Percentiles rank a stretch among this genome's conserved stretches.
Conservation (phyloP, 257 asterid genomes). For the Solanum bukasovii region DNA sequence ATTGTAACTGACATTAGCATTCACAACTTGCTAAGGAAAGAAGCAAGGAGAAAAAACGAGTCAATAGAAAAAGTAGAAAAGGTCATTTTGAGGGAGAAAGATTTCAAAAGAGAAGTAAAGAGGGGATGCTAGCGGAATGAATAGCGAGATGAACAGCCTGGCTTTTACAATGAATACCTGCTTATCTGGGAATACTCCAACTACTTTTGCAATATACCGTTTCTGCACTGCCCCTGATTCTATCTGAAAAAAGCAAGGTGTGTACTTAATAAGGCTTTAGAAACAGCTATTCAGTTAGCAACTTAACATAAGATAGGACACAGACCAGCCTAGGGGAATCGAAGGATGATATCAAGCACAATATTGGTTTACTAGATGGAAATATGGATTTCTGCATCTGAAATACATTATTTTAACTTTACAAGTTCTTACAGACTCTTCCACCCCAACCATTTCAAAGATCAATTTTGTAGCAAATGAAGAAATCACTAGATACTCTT, state of each 20-base stretch:
- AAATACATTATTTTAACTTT: not conserved
- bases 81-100: not conserved
- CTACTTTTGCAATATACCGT: constrained; percentile 75
- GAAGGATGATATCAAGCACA: not conserved
- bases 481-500: not conserved
- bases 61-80: not conserved
- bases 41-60: not conserved
- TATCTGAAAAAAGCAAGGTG: constrained; percentile 38
- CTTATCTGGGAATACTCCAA: constrained; percentile 77
- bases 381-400: not conserved
- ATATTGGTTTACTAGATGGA: not conserved
- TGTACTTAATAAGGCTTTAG: not conserved
- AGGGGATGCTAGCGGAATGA: not conserved
- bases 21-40: constrained; percentile 59
- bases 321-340: not conserved
- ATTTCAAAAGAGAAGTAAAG: not conserved
- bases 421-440: not conserved
- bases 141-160: not conserved
- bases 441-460: not conserved
- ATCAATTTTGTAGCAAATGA: not conserved
- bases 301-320: not conserved
- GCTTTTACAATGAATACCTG: constrained; percentile 39
- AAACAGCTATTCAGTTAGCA: not conserved
- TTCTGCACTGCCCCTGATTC: constrained; percentile 82
- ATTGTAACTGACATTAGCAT: constrained; percentile 56